phyloP scores from a whole-genome alignment of 352 stramenopile species.

The Phytophthora sojae region DNA sequence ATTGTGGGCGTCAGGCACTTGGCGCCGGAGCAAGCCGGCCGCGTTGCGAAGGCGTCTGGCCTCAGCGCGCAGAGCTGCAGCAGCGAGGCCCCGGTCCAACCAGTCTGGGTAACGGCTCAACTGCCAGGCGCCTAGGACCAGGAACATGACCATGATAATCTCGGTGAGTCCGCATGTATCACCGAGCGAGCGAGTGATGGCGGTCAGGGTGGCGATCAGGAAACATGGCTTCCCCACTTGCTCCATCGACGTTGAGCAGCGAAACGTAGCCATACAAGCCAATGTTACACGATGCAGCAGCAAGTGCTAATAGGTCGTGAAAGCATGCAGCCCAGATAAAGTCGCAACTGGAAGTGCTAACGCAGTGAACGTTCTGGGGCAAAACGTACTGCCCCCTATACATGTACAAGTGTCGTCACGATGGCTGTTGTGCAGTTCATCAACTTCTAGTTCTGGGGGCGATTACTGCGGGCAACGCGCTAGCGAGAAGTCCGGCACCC shows the following conservation, averaged over 20 bases:
- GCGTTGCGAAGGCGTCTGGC: neutral
- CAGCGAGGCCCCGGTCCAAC: constrained; percentile 2
- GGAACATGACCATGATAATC: neutral
- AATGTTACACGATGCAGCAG: too few species aligned
- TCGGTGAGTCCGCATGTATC: neutral
- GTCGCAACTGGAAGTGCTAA: too few species aligned
- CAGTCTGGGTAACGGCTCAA: constrained; percentile 16
- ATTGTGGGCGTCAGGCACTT: neutral
- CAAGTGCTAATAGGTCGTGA: too few species aligned
- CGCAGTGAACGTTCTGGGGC: neutral
- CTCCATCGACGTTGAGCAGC: neutral
- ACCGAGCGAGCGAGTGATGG: neutral
- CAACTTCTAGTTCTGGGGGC: neutral
- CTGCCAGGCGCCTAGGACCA: neutral
- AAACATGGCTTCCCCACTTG: neutral
- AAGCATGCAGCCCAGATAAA: too few species aligned
- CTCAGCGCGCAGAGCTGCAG: neutral
- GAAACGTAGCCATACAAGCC: neutral
- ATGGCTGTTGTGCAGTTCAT: neutral
- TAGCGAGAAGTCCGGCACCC: neutral
- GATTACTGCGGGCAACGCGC: neutral
- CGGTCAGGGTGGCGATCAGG: neutral
- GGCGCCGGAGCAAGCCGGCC: neutral
- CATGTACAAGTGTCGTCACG: neutral
- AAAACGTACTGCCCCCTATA: neutral